Percentiles rank a stretch among this genome's conserved stretches.
These are phyloP conservation scores for Hamamelis virginiana DNA, from an alignment of 164 flowering plant species.

Conservation along the genomic window DNA sequence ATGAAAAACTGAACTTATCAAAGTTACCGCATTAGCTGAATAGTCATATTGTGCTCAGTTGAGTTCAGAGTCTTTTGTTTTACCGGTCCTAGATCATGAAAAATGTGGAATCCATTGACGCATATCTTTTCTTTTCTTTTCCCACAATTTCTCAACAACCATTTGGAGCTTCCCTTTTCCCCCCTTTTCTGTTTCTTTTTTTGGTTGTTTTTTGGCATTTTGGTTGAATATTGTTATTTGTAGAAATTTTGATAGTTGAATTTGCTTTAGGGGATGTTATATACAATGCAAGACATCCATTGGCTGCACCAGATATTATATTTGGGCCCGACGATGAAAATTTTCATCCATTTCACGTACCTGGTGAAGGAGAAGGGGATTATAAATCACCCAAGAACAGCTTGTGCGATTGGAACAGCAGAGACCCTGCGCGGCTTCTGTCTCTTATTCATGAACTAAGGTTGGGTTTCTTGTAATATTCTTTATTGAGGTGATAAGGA, in stretches of 20 bases:
- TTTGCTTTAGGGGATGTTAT: conserved; percentile 74
- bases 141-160: no score
- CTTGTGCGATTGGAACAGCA: conserved; percentile 70
- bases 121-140: no score
- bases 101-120: no score
- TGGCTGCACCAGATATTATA: conserved; percentile 78
- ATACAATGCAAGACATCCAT: conserved; percentile 63
- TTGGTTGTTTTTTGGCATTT: neutral
- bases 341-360: conserved; percentile 48
- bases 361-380: conserved; percentile 33
- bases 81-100: no score
- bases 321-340: conserved; percentile 75
- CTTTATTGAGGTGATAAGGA: neutral
- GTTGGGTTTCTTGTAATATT: conserved; percentile 28
- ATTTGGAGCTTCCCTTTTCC: neutral
- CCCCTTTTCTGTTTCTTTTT: neutral
- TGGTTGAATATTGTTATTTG: no score
- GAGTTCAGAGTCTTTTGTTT: no score
- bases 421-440: conserved; percentile 62
- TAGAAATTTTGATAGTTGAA: neutral
- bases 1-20: no score
- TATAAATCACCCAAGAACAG: conserved; percentile 27
- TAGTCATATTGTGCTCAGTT: no score
- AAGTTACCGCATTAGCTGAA: no score
- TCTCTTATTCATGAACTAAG: conserved; percentile 69